Conservation (phyloP, 2,329 filamentous ascomycete species). For the Raffaelea arxii region DNA sequence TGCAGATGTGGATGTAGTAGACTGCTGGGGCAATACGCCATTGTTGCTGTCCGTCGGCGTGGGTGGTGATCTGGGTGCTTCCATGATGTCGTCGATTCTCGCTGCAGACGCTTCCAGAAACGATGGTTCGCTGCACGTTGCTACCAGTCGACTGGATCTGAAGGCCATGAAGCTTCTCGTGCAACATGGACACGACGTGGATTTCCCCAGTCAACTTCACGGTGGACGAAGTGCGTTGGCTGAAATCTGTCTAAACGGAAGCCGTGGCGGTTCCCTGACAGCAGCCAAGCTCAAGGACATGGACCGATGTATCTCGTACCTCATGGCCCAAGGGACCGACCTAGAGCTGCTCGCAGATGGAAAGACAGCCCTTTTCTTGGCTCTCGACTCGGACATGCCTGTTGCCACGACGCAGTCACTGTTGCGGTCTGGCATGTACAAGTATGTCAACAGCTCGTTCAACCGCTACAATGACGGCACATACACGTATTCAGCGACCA, state of each 20-base stretch:
- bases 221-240: conserved; percentile 53
- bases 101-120: conserved; percentile 47
- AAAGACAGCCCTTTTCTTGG: conserved; percentile 50
- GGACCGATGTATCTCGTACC: conserved; percentile 45
- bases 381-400: conserved; percentile 47
- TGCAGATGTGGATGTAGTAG: conserved; percentile 49
- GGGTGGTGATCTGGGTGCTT: conserved; percentile 41
- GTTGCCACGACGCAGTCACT: conserved; percentile 46
- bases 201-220: conserved; percentile 55
- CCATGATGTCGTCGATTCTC: conserved; percentile 45
- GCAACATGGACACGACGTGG: conserved; percentile 49
- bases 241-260: conserved; percentile 51
- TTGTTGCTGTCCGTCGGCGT: conserved; percentile 49
- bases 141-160: conserved; percentile 48
- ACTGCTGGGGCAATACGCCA: conserved; percentile 47
- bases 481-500: conserved; percentile 54
- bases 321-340: conserved; percentile 49
- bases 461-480: conserved; percentile 43
- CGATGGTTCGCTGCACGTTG: conserved; percentile 59
- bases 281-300: conserved; percentile 40
- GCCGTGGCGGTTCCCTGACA: conserved; percentile 26
- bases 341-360: conserved; percentile 43
- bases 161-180: conserved; percentile 46
- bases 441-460: conserved; percentile 49
- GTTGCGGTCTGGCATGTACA: conserved; percentile 56